Evolutionary conservation across 192 early-diverging fungal genomes (phyloP).

Genomic region (Coemansia sp.): DNA sequence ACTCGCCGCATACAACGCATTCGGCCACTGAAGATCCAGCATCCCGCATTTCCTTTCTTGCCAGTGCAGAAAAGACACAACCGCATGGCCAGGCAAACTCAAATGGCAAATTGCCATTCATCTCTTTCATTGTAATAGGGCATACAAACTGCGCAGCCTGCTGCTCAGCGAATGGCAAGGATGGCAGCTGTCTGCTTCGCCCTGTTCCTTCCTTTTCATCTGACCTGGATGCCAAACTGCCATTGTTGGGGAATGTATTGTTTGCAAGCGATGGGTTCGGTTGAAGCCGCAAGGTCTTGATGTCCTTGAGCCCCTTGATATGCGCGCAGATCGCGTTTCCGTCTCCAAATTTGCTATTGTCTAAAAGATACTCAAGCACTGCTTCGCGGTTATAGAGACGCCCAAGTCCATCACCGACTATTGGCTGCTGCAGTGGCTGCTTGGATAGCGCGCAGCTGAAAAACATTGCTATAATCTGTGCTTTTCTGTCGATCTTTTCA

Average conservation of each 20-base stretch:
- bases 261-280: conserved; percentile 10
- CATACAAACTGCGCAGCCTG: conserved; percentile 41
- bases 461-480: conserved; percentile 30
- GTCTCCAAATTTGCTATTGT: conserved; percentile 61
- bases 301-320: conserved; percentile 27
- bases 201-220: neutral
- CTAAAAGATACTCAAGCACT: conserved; percentile 63
- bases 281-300: conserved; percentile 26
- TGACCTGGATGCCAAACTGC: neutral
- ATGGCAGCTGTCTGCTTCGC: neutral
- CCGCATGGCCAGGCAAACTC: conserved; percentile 52
- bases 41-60: conserved; percentile 36
- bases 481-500: conserved; percentile 33
- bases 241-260: neutral
- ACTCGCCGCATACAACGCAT: conserved; percentile 29
- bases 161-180: conserved; percentile 20
- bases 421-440: conserved; percentile 58
- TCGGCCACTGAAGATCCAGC: neutral
- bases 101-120: conserved; percentile 48
- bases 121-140: conserved; percentile 53
- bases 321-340: conserved; percentile 58
- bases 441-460: conserved; percentile 48
- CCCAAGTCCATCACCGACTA: conserved; percentile 65
- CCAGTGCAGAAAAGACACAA: conserved; percentile 46
- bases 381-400: conserved; percentile 76